Evolutionary conservation across 768 basidiomycete genomes (phyloP), one percentile per base, ranked within the genome.

Genomic region (Russula lepida): DNA sequence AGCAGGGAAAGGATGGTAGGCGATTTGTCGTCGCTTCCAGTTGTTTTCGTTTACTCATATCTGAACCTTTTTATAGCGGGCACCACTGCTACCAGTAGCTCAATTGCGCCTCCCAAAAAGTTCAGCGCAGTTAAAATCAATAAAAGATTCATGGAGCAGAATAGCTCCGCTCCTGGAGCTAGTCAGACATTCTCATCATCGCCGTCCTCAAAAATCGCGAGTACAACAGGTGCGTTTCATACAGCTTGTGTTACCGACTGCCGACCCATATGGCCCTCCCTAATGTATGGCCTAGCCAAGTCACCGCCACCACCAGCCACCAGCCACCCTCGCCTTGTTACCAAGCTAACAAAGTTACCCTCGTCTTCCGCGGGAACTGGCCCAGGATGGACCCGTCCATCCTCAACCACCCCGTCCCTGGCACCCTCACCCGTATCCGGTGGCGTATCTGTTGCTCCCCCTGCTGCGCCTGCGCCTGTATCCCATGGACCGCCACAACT

Each of bases 111-210:
- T 64, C 81, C 82, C 32, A 98, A 98, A 79, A 85, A 88, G 69
- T 95, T 94, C 74, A 90, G 78, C 70, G 83, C 92, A 30, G 84
- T 92, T 64, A 93, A 92, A 71, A 92, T 98, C 73, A 95, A 92
- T 78, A 95, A 94, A 83, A 92, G 91, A 74, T 98, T 98, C 73
- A 77, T 98, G 46, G 89, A 93, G 77, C 95, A 95, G 80, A 88
- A 87, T 58, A 84, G 84, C 6, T 73, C 85, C 46, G 76, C 83
- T 44, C 77, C 84, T 27, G 74, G 76, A 50, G 71, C 82, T 27
- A 68, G 77, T 37, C 74, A 81, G 21, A 68, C 76, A 52, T 74
- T 78, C 28, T 73, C 80, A 23, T 70, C 71, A 53, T 76, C 78
- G 33, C 69, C 76, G 50, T 68, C 77, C 44, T 66, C 73, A 59